Percentiles rank a stretch among this genome's conserved stretches.
Conservation (phyloP, 306 rosid species). For the Clitoria ternatea region DNA sequence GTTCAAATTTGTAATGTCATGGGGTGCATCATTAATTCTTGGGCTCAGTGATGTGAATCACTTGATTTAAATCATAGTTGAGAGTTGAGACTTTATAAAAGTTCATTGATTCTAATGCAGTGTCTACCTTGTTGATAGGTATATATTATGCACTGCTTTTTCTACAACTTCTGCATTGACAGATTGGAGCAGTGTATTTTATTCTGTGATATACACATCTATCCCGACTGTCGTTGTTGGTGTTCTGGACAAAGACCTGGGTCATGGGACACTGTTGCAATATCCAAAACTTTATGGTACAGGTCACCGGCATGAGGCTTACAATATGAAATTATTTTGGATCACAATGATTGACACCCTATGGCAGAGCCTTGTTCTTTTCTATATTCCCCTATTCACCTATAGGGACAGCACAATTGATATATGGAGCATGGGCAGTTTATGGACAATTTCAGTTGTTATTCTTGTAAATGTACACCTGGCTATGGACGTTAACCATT, state of each 20-base stretch:
- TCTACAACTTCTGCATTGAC: conserved; percentile 83
- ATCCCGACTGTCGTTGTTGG: conserved; percentile 79
- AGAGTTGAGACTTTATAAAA: neutral
- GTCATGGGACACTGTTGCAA: conserved; percentile 51
- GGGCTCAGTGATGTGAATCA: neutral
- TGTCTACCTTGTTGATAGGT: conserved; percentile 46
- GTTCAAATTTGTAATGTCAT: neutral
- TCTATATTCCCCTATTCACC: conserved; percentile 59
- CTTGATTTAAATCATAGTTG: neutral
- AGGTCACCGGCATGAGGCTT: conserved; percentile 77
- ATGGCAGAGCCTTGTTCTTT: conserved; percentile 88
- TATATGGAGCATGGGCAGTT: conserved; percentile 82
- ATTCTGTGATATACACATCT: conserved; percentile 81
- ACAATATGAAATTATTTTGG: conserved; percentile 72
- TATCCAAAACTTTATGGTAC: conserved; percentile 77
- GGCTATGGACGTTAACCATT: conserved; percentile 71
- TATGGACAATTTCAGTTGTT: conserved; percentile 86
- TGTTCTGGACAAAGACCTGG: conserved; percentile 68
- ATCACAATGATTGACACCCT: conserved; percentile 74
- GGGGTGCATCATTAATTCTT: neutral
- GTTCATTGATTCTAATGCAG: conserved; percentile 1
- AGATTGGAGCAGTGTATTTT: conserved; percentile 86
- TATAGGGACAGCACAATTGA: conserved; percentile 70
- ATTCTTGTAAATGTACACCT: conserved; percentile 73
- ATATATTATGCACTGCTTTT: conserved; percentile 63